phyloP scores from a whole-genome alignment of 2,329 filamentous ascomycete species.

The Albophoma yamanashiensis region DNA sequence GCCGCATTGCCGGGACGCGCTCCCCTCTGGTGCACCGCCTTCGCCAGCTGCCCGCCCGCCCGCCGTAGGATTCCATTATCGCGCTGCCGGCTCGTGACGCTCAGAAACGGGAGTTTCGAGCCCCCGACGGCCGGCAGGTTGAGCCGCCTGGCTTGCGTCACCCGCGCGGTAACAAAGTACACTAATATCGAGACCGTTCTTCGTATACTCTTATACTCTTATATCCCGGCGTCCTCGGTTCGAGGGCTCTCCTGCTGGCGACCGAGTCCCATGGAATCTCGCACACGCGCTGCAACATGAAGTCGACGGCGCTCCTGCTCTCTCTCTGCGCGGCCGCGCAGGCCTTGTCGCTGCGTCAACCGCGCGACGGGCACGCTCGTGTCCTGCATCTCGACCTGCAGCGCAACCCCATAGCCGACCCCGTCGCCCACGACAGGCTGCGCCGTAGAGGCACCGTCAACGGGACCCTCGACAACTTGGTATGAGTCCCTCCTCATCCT shows the following conservation, averaged over 20 bases:
- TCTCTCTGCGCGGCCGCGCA: not conserved
- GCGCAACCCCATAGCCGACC: constrained; percentile 23
- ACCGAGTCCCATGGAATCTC: not conserved
- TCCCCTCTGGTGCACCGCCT: not conserved
- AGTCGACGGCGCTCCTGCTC: constrained; percentile 15
- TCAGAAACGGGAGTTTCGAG: not conserved
- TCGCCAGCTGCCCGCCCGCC: not conserved
- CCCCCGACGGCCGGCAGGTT: not conserved
- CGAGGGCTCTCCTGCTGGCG: too few relatives aligned
- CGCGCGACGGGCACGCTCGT: constrained; percentile 22
- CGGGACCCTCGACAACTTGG: constrained; percentile 44
- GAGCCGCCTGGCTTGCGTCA: not conserved
- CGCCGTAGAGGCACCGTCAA: constrained; percentile 30
- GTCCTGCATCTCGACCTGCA: constrained; percentile 36
- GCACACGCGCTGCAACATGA: constrained; percentile 21
- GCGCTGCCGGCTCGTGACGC: not conserved
- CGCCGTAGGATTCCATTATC: not conserved
- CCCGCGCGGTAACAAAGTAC: not conserved
- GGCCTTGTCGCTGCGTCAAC: constrained; percentile 17
- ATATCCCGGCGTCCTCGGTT: not conserved
- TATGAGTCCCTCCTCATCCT: constrained; percentile 16
- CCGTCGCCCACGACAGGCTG: constrained; percentile 30
- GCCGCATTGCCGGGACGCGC: not conserved
- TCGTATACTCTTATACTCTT: too few relatives aligned
- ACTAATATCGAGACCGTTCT: not conserved